phyloP scores from a whole-genome alignment of 2,329 filamentous ascomycete species.

The Lecanosticta acicola region DNA sequence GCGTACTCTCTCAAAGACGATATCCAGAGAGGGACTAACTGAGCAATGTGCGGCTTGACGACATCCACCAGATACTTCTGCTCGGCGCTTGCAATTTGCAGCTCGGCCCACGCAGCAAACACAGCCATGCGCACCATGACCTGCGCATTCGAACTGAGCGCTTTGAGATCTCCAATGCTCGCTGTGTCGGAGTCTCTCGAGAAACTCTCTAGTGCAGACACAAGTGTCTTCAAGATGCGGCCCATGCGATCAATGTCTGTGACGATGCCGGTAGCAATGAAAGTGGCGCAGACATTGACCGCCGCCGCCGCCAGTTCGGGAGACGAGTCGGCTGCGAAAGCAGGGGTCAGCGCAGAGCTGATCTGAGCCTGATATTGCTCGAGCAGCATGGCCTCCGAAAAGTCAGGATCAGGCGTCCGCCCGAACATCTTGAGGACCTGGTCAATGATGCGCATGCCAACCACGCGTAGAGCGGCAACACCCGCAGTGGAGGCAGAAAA shows the following conservation, averaged over 20 bases:
- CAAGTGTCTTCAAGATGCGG: slow-evolving; percentile 87
- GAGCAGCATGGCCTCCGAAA: slow-evolving; percentile 89
- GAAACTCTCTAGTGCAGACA: slow-evolving; percentile 87
- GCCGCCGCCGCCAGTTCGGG: slow-evolving; percentile 93
- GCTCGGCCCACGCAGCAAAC: slow-evolving; percentile 92
- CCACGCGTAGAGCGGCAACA: slow-evolving; percentile 81
- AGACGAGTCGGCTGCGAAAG: slow-evolving; percentile 91
- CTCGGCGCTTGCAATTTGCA: slow-evolving; percentile 91
- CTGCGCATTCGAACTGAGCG: slow-evolving; percentile 88
- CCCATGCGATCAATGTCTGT: slow-evolving; percentile 99
- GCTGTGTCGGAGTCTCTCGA: slow-evolving; percentile 71
- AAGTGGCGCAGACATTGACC: slow-evolving; percentile 95
- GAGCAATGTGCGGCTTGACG: slow-evolving; percentile 82
- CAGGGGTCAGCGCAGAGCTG: slow-evolving; percentile 89
- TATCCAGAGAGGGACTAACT: slow-evolving; percentile 86
- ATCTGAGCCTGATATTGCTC: slow-evolving; percentile 99
- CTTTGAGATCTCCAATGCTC: slow-evolving; percentile 86
- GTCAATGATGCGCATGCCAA: slow-evolving; percentile 89
- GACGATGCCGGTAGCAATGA: slow-evolving; percentile 94
- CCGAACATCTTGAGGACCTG: slow-evolving; percentile 94
- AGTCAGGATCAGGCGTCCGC: slow-evolving; percentile 90
- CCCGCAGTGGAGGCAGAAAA: slow-evolving; percentile 95
- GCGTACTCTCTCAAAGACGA: slow-evolving; percentile 91
- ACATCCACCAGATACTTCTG: slow-evolving; percentile 86
- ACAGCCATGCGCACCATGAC: slow-evolving; percentile 99